These are phyloP conservation scores for Pyronema domesticum DNA, from an alignment of 495 filamentous ascomycete genomes.

Conservation along the genomic window DNA sequence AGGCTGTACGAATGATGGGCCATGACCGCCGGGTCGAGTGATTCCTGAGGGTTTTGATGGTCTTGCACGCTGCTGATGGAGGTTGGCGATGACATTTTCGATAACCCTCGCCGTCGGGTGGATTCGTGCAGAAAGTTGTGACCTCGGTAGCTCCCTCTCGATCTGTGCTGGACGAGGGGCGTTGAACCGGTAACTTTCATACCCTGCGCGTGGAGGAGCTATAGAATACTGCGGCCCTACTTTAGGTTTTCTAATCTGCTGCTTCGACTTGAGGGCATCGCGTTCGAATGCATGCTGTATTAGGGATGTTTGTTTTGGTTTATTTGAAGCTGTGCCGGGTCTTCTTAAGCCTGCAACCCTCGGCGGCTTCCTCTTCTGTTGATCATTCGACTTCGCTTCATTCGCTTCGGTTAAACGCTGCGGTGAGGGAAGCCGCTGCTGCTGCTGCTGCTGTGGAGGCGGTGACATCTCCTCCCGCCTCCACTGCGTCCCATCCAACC, in stretches of 20 bases:
- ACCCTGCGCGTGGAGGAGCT: not conserved
- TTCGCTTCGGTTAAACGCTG: not conserved
- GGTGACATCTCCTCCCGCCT: too few species aligned
- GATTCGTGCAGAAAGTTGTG: not conserved
- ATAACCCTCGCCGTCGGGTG: not conserved
- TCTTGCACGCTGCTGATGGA: not conserved
- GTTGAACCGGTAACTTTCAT: not conserved
- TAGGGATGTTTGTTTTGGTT: not conserved
- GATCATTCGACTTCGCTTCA: too few species aligned
- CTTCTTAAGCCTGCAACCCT: not conserved
- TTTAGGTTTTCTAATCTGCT: not conserved
- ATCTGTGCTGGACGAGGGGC: not conserved
- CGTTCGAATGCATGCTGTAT: not conserved
- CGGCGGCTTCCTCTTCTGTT: not conserved
- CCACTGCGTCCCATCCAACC: too few species aligned
- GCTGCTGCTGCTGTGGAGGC: too few species aligned
- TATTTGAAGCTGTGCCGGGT: not conserved
- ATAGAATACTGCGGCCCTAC: not conserved
- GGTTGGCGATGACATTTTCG: conserved; percentile 1
- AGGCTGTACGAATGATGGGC: not conserved
- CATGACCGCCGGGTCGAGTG: not conserved
- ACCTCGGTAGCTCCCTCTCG: not conserved
- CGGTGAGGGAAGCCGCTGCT: not conserved
- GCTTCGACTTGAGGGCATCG: not conserved
- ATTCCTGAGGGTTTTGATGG: not conserved